Evolutionary conservation across 768 basidiomycete species (phyloP), one percentile per base, ranked within the genome.

Genomic region (Phaeotremella skinneri): DNA sequence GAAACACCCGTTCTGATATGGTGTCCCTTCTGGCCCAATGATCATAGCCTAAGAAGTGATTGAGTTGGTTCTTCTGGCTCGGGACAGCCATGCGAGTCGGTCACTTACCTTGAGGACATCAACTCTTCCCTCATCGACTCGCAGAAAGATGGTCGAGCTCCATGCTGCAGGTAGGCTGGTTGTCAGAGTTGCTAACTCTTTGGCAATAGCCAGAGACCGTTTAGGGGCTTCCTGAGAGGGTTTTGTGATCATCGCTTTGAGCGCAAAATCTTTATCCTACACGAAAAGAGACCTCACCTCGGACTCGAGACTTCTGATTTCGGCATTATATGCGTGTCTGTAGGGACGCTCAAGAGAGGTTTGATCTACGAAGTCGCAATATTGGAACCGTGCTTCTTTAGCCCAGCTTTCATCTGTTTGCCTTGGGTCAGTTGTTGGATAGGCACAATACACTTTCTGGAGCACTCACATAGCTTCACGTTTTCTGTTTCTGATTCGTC

Each of bases 121-220:
- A 14, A 92, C 90, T 13, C 91, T 85, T 16, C 84, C 86, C 79
- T 96, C 93, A 73, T 97, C 93, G 3, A 94, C 91, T 52, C 89
- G 83, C 58, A 97, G 78, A 79, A 94, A 96, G 63, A 97, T 87
- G 1, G 90, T 93, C 3, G 92, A 94, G 69, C 91, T 85, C 89
- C 91, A 96, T 4, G 90, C 87, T 14, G 91, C 87, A n/a, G 93
- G 93, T 25, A 97, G 80, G 72, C 91, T 93, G 11, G 91, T 92
- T 2, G 91, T 91, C 52, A 97, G 82, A 37, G 93, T 90, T 1
- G 93, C 91, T 60, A 96, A 85, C 90, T 94, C 91, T 79, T 96
- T 97, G 2, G 93, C 93, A 61, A 97, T 96, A 9, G 92, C 92
- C 58, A 96, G 80, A 1, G 89, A 91, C 43, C 93, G 82, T 78